Base-by-base conservation (phyloP, 805 yeast genomes). In the Barnettozyma siamensis region DNA sequence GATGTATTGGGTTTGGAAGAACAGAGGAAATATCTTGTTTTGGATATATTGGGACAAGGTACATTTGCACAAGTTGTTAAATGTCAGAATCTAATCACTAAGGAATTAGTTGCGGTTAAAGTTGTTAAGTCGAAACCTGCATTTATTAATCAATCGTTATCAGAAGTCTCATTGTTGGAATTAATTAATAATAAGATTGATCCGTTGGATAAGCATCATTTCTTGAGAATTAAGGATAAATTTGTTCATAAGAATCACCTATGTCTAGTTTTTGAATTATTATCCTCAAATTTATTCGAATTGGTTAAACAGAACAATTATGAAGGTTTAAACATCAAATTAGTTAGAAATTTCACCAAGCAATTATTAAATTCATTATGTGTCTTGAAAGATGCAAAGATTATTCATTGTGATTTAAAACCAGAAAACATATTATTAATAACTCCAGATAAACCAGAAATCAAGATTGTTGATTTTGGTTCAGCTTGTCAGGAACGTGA, bases 61-160 rank as follows among this genome's bases (percentile, higher is more conserved):
- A 89, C 99, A 1, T 93, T 93, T 70, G 99, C 99, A 9, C 98
- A 93, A 65, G 99, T 93, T 35, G 94, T 89, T 32, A 93, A 91
- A 64, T 91, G 97, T 64, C 95, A 87, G 59, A 76, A 80, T 52
- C 49, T 69, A 47, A 64, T 62, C 35, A 57, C 60, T 1, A 93
- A 88, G 57, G 91, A 87, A 47, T 76, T 91, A 17, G 86, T 89
- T 20, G 99, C 99, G 1, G 94, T 93, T 29, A 93, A 93, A 63
- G 94, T 93, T 33, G 86, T 93, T 44, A 93, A 91, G 60, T 83
- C 95, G 28, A 84, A 84, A 57, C 87, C 95, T 5, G 96, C 94
- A 9, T 89, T 83, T 56, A 70, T 88, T 60, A 88, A 87, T 57
- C 99, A 94, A 63, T 83, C 95, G 35, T 71, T 91, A 52, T 84